Evolutionary conservation across 495 filamentous ascomycete species (phyloP).

Genomic region (Glonium stellatum): DNA sequence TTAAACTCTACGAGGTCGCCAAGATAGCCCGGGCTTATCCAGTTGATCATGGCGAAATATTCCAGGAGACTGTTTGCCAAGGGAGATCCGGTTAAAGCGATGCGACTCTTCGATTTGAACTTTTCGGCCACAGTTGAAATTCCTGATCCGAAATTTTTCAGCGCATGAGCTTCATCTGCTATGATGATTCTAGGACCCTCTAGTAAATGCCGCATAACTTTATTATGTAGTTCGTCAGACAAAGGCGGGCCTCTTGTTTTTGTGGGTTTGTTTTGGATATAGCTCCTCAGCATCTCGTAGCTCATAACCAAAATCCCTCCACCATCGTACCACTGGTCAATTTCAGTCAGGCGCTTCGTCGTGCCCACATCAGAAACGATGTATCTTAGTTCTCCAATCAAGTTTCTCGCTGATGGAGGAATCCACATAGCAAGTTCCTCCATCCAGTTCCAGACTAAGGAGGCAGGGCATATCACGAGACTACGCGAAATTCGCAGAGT

Average conservation of each 20-base stretch:
- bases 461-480: constrained; percentile 68
- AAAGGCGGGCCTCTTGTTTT: background rate
- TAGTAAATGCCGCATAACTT: constrained; percentile 45
- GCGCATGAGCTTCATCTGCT: constrained; percentile 76
- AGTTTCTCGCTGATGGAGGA: constrained; percentile 33
- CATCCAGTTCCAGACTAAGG: constrained; percentile 73
- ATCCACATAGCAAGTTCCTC: constrained; percentile 71
- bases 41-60: constrained; percentile 81
- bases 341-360: constrained; percentile 37
- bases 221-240: constrained; percentile 17
- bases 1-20: constrained; percentile 60
- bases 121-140: constrained; percentile 44
- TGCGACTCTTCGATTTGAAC: constrained; percentile 63
- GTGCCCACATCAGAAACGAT: constrained; percentile 23
- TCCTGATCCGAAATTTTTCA: constrained; percentile 58
- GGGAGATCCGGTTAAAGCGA: constrained; percentile 84
- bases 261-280: constrained; percentile 40
- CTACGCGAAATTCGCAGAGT: constrained; percentile 55
- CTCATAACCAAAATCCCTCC: constrained; percentile 73
- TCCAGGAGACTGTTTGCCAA: constrained; percentile 75
- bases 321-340: constrained; percentile 52
- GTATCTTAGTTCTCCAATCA: constrained; percentile 26
- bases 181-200: constrained; percentile 61
- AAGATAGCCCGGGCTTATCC: constrained; percentile 75
- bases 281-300: constrained; percentile 57